phyloP scores from a whole-genome alignment of 2,329 filamentous ascomycete species.

The Exophiala sp. region DNA sequence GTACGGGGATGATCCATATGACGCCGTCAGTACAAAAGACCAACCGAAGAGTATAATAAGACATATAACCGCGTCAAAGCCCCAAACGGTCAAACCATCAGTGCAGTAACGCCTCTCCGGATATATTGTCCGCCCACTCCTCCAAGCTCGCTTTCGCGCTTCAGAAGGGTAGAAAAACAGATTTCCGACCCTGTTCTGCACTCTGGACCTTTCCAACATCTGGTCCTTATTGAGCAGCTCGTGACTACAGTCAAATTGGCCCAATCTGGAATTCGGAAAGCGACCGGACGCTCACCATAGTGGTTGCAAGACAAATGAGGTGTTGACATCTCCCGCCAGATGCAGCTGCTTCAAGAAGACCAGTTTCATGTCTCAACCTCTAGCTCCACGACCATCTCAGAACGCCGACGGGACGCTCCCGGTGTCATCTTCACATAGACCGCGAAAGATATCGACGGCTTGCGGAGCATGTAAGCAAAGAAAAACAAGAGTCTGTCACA shows the following conservation, averaged over 20 bases:
- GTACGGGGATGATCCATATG: not conserved
- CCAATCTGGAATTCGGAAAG: not conserved
- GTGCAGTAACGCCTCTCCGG: not conserved
- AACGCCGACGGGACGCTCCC: not conserved
- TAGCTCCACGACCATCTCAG: slow-evolving; percentile 20
- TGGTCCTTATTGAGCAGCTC: not conserved
- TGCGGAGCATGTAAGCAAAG: slow-evolving; percentile 28
- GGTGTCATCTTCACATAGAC: slow-evolving; percentile 10
- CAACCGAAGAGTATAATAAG: not conserved
- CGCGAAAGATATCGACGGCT: slow-evolving; percentile 29
- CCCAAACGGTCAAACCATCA: not conserved
- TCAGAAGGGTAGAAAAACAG: not conserved
- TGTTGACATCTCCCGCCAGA: not conserved
- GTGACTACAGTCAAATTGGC: not conserved
- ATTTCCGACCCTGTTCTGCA: not conserved
- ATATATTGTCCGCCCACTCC: slow-evolving; percentile 1
- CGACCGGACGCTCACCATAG: not conserved
- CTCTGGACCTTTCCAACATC: not conserved
- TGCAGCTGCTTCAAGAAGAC: not conserved
- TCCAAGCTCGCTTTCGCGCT: not conserved
- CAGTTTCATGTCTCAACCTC: slow-evolving; percentile 25
- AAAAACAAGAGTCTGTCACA: slow-evolving; percentile 24
- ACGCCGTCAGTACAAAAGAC: not conserved
- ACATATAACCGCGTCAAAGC: not conserved
- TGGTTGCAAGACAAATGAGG: not conserved